These are phyloP conservation scores for Naganishia kalamii DNA, from an alignment of 768 basidiomycete species.

Conservation along the genomic window DNA sequence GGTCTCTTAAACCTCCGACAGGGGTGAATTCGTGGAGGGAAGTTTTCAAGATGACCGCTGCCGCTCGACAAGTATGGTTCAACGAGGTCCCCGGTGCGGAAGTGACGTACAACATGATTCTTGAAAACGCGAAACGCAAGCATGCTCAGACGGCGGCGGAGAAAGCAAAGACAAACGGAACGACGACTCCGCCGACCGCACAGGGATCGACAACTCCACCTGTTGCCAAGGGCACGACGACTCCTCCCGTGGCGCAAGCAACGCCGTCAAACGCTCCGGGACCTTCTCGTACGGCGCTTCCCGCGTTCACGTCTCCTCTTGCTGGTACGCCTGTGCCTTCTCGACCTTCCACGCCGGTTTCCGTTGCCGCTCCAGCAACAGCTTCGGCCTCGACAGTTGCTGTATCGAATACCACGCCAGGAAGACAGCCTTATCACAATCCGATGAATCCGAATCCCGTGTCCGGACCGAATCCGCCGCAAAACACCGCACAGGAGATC, in stretches of 20 bases:
- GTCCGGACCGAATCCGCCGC: not conserved
- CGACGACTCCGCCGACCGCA: not conserved
- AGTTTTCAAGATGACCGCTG: slow-evolving; percentile 4
- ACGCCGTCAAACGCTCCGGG: not conserved
- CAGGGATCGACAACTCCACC: too few relatives aligned
- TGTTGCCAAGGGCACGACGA: not conserved
- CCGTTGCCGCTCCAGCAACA: not conserved
- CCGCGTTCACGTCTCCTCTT: slow-evolving; percentile 5
- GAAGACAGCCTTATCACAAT: not conserved
- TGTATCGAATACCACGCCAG: not conserved
- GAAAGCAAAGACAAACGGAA: not conserved
- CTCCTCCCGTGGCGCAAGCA: not conserved
- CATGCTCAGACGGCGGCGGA: not conserved
- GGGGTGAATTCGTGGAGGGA: slow-evolving; percentile 6
- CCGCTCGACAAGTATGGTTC: slow-evolving; percentile 6
- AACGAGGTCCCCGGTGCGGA: not conserved
- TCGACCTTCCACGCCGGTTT: not conserved
- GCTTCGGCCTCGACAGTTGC: not conserved
- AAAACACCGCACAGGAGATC: not conserved
- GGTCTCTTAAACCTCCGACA: not conserved
- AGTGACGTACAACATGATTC: slow-evolving; percentile 2
- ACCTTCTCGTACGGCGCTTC: not conserved
- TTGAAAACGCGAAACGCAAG: slow-evolving; percentile 12
- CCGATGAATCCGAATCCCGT: not conserved
- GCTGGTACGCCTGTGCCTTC: not conserved